phyloP scores from a whole-genome alignment of 208 protist genomes.

The Naegleria gruberi region DNA sequence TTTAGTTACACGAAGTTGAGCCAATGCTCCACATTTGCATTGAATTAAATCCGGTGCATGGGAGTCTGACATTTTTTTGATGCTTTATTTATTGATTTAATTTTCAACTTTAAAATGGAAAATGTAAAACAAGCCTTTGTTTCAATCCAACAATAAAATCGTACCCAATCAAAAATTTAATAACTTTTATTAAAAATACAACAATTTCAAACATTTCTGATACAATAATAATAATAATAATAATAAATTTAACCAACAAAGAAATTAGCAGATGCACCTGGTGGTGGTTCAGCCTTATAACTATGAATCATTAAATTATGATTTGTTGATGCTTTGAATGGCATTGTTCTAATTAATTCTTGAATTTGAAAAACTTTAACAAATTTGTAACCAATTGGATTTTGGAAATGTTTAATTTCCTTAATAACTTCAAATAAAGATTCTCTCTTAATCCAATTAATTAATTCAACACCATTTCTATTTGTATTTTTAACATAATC shows the following conservation, averaged over 20 bases:
- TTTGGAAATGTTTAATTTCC: slow-evolving; percentile 38
- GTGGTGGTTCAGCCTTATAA: not conserved
- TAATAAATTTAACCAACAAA: too few species aligned
- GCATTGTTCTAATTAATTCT: not conserved
- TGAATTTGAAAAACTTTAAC: slow-evolving; percentile 32
- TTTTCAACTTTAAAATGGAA: too few species aligned
- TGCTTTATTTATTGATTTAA: too few species aligned
- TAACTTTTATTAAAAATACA: too few species aligned
- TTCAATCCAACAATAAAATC: too few species aligned
- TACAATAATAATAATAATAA: too few species aligned
- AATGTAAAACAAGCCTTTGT: too few species aligned
- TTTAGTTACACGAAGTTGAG: not conserved
- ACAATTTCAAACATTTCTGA: too few species aligned
- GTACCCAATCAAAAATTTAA: too few species aligned
- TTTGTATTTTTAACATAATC: slow-evolving; percentile 20
- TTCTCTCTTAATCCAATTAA: slow-evolving; percentile 37
- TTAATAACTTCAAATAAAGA: slow-evolving; percentile 29
- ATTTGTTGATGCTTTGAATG: not conserved
- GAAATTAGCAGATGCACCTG: too few species aligned
- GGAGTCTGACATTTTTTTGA: too few species aligned
- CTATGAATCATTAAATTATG: not conserved
- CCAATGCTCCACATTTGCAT: not conserved
- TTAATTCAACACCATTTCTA: slow-evolving; percentile 28
- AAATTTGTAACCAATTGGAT: slow-evolving; percentile 37
- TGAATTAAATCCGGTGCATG: not conserved